Conservation (phyloP, 768 basidiomycete genomes). For the Tulasnella calospora region DNA sequence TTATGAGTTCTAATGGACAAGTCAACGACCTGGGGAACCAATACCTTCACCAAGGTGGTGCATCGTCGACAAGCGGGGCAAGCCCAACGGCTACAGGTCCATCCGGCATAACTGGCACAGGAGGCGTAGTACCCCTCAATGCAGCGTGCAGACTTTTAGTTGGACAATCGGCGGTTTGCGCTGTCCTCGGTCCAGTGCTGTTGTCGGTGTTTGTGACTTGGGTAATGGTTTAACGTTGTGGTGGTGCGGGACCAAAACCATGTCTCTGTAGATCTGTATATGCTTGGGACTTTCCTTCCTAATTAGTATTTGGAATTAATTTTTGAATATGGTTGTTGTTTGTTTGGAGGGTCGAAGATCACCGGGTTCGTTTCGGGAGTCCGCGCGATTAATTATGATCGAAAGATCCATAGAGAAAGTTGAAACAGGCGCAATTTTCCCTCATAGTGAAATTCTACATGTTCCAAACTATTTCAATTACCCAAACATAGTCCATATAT, state of each 20-base stretch:
- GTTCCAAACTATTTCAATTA: too few relatives aligned
- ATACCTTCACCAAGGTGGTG: not conserved
- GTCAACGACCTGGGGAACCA: not conserved
- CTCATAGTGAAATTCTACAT: too few relatives aligned
- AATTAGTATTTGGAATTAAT: too few relatives aligned
- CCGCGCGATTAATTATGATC: too few relatives aligned
- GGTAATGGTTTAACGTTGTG: not conserved
- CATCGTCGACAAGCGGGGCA: not conserved
- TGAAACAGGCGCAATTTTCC: too few relatives aligned
- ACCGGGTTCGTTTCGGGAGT: too few relatives aligned
- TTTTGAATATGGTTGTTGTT: too few relatives aligned
- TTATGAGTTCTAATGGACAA: not conserved
- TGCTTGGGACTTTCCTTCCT: too few relatives aligned
- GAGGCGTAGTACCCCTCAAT: not conserved
- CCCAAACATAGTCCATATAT: too few relatives aligned
- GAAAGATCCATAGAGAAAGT: too few relatives aligned
- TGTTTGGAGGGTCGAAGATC: too few relatives aligned
- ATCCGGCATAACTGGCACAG: not conserved
- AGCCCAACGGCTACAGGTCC: not conserved
- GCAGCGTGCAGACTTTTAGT: not conserved
- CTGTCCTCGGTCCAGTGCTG: not conserved
- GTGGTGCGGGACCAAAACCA: not conserved
- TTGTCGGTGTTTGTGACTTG: not conserved
- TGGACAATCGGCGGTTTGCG: not conserved
- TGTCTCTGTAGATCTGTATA: too few relatives aligned